Evolutionary conservation across 768 basidiomycete genomes (phyloP).

Genomic region (Cystobasidium onofrii): DNA sequence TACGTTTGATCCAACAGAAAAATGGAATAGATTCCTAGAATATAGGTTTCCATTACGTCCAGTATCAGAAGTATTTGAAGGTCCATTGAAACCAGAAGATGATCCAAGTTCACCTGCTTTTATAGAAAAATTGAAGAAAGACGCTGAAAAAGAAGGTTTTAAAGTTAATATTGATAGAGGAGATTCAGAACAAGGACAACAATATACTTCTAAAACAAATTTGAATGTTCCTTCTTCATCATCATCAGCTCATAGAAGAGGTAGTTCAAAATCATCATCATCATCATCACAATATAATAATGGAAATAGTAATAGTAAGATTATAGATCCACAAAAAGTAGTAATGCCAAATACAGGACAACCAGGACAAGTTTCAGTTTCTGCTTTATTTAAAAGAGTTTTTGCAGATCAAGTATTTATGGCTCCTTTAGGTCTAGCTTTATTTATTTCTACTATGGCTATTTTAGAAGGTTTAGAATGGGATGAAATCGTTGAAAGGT

Average conservation of each 20-base stretch:
- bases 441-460: slow-evolving; percentile 28
- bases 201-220: background rate
- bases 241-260: background rate
- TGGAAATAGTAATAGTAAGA: slow-evolving; percentile 46
- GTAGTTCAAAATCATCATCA: background rate
- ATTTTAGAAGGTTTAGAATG: slow-evolving; percentile 29
- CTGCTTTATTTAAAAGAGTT: slow-evolving; percentile 29
- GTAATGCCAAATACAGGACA: slow-evolving; percentile 18
- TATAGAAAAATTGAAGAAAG: slow-evolving; percentile 42
- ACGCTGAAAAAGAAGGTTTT: slow-evolving; percentile 33
- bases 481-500: slow-evolving; percentile 11
- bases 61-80: slow-evolving; percentile 3
- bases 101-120: slow-evolving; percentile 88
- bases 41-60: slow-evolving; percentile 25
- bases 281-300: background rate
- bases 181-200: slow-evolving; percentile 17
- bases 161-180: slow-evolving; percentile 19
- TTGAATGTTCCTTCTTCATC: background rate
- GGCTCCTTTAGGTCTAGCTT: slow-evolving; percentile 28
- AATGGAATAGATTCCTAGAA: slow-evolving; percentile 30
- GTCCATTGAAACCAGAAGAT: slow-evolving; percentile 75
- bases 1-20: background rate
- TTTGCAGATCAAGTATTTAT: slow-evolving; percentile 31
- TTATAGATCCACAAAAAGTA: slow-evolving; percentile 16
- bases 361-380: slow-evolving; percentile 52